Percentiles rank a stretch among this genome's conserved stretches.
Evolutionary conservation across 2,329 filamentous ascomycete species (phyloP).

Genomic region (Calonectria pauciramosa): DNA sequence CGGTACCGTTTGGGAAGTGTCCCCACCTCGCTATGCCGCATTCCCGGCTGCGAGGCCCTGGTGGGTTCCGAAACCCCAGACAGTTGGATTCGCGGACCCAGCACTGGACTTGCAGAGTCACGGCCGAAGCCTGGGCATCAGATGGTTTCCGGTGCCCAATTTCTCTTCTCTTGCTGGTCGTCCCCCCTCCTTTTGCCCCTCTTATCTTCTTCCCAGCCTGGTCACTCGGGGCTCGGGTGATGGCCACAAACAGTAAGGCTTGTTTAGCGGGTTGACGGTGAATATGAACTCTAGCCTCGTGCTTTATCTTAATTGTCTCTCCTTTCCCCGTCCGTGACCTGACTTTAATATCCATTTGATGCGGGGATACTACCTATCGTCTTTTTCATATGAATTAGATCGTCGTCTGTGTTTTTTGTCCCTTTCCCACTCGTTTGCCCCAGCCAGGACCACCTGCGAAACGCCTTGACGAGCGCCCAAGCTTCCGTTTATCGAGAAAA

Average conservation of each 20-base stretch:
- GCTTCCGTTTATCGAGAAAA: background rate
- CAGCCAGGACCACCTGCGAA: background rate
- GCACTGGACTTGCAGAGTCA: background rate
- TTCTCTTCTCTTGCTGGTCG: background rate
- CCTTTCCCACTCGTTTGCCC: background rate
- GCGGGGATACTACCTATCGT: background rate
- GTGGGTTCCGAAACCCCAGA: slow-evolving; percentile 10
- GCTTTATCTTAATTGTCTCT: slow-evolving; percentile 4
- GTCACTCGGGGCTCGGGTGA: background rate
- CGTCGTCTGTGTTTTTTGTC: background rate
- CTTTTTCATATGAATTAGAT: background rate
- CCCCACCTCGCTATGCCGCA: slow-evolving; percentile 23
- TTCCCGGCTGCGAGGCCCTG: slow-evolving; percentile 2
- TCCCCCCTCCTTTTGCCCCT: background rate
- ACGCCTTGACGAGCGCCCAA: background rate
- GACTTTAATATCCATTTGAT: background rate
- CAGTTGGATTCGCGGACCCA: background rate
- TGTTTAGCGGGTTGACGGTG: background rate
- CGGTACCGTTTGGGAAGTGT: background rate
- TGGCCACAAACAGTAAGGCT: slow-evolving; percentile 1
- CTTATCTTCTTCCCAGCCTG: background rate
- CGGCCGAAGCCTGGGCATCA: background rate
- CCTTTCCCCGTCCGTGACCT: slow-evolving; percentile 6
- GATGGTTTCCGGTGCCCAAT: slow-evolving; percentile 7
- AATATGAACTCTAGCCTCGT: background rate